Evolutionary conservation across 2,329 filamentous ascomycete species (phyloP).

Genomic region (Sporothrix variecibatus): DNA sequence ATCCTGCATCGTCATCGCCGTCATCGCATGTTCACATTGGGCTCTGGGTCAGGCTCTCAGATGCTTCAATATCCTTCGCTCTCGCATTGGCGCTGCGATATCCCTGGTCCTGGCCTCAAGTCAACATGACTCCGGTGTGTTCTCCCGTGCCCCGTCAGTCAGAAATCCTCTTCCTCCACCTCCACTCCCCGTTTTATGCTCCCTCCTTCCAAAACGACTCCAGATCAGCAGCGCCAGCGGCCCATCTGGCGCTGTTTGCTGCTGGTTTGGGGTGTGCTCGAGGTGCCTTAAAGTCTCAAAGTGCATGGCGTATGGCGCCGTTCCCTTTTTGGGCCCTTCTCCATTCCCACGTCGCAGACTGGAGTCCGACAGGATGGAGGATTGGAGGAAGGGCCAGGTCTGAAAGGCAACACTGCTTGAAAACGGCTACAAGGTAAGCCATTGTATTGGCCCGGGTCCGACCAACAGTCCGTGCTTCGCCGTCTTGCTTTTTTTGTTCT

Average conservation of each 20-base stretch:
- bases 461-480: background rate
- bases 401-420: background rate
- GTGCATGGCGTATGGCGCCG: background rate
- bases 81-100: background rate
- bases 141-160: background rate
- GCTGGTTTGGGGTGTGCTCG: conserved; percentile 1
- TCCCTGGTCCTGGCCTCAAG: background rate
- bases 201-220: background rate
- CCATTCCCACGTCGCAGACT: conserved; percentile 8
- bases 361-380: conserved; percentile 10
- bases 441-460: background rate
- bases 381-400: background rate
- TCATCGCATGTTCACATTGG: background rate
- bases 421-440: background rate
- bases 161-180: background rate
- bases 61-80: background rate
- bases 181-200: background rate
- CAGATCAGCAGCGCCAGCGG: conserved; percentile 6
- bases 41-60: background rate
- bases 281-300: background rate
- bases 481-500: background rate
- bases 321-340: background rate
- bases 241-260: background rate
- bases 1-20: background rate
- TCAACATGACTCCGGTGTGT: background rate